Percentiles rank a stretch among this genome's conserved stretches.
Evolutionary conservation across 2,329 filamentous ascomycete genomes (phyloP).

Genomic region (Microdochium nivale): DNA sequence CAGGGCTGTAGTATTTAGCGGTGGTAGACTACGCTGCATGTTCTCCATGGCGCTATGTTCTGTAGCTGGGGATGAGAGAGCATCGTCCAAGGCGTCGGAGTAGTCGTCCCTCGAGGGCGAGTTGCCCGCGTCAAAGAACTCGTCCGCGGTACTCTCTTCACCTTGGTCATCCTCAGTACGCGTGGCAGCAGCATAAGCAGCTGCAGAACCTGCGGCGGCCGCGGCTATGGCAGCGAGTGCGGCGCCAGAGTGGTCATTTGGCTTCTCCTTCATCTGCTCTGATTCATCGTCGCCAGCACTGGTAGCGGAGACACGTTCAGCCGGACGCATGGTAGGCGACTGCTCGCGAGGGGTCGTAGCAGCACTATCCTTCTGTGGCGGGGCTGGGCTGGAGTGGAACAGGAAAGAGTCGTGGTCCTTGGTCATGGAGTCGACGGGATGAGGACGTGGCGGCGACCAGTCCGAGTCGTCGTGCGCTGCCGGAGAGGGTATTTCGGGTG

Average conservation of each 20-base stretch:
- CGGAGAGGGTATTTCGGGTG: conserved; percentile 6
- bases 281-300: not conserved
- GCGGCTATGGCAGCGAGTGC: not conserved
- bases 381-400: conserved; percentile 27
- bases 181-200: conserved; percentile 13
- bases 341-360: conserved; percentile 10
- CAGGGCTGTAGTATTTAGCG: not conserved
- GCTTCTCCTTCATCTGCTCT: not conserved
- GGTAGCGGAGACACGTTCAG: not conserved
- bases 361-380: conserved; percentile 17
- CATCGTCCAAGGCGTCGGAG: not conserved
- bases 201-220: conserved; percentile 1
- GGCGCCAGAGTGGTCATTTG: not conserved
- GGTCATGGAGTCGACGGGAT: conserved; percentile 29
- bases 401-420: conserved; percentile 34
- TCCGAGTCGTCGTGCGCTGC: conserved; percentile 8
- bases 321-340: conserved; percentile 4
- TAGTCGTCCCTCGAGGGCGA: not conserved
- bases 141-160: not conserved
- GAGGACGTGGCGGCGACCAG: conserved; percentile 18
- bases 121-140: not conserved
- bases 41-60: not conserved
- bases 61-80: not conserved
- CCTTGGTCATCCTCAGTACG: conserved; percentile 1
- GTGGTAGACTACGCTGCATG: not conserved